Base-by-base conservation (phyloP, 2,329 filamentous ascomycete species). In the Monosporascus sp. region DNA sequence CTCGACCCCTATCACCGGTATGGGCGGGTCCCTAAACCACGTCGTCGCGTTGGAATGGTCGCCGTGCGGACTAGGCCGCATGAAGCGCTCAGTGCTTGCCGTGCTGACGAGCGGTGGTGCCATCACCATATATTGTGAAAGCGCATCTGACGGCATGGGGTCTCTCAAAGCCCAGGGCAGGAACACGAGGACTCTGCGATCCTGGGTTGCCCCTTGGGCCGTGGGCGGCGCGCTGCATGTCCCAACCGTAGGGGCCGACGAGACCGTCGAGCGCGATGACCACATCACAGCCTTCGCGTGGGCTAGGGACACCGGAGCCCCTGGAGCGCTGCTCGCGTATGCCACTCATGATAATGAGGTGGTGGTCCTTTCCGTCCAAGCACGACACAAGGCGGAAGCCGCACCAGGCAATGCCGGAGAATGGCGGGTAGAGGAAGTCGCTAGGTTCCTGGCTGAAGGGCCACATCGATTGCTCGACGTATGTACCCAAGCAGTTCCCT, bases 171-270 rank as follows among this genome's bases (percentile, higher is more conserved):
- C 58, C 3, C 65, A 68, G 49, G 67, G 72, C 8, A 67, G 67
- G 9, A 69, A 73, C 17, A 68, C 72, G 9, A 74, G 78, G 59
- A 73, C 75, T 28, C 62, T 70, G 41, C 62, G 68, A 28, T 72
- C 71, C 17, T 84, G 81, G 80, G 70, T 74, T 52, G 72, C 79
- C 1, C 70, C 82, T 1, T 85, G 81, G 80, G 78, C 78, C 0
- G 66, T 84, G 3, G 81, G 81, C 7, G 78, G 76, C 41, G 73
- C 73, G 3, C 55, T 82, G 28, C 72, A 78, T 7, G 63, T 83
- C 7, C 80, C 79, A 0, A 72, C 74, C 28, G 65, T 69, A 35
- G 69, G 61, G 57, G 61, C 57, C 1, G 57, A 66, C 52, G 51
- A 66, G 37, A 52, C 60, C 28, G 58, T 70, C 1, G 66, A 63